Base-by-base conservation (phyloP, 192 early-diverging fungal species). In the Backusella psychrophila region DNA sequence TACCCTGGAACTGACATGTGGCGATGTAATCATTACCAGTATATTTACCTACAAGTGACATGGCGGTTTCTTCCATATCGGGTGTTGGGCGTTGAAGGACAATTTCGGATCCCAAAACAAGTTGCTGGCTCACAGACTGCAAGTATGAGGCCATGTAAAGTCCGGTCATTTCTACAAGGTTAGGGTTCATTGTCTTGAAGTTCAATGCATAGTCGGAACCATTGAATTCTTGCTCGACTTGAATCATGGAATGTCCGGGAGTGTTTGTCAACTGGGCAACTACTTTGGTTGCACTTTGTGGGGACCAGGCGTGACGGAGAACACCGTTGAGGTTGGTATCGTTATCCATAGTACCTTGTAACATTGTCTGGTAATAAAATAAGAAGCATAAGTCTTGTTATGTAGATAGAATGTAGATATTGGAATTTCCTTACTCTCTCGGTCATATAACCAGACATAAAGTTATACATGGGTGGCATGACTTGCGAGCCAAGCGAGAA, bases 171-270 rank as follows among this genome's bases (percentile, higher is more conserved):
- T 98, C 96, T 12, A 94, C 77, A 6, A 92, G 93, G 74, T 96
- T 96, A 34, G 97, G 94, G 90, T 99, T 98, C 84, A 98, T 91
- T 46, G 93, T 94, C 88, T 98, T 99, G 84, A 95, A 69, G 82
- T 94, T 97, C 78, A 93, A 70, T 68, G 96, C 90, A 83, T 89
- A 98, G 84, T 98, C 97, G n/a, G 88, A 78, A 38, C 96, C 97
- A 65, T 90, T 89, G 85, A 96, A 93, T 78, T 99, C 98, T 81
- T 94, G 92, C 81, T 99, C 98, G 31, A 94, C 74, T 82, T 96
- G 92, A 34, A 98, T 75, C 94, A 96, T 96, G 69, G 93, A 95
- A 77, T 98, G 94, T 68, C 92, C 92, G 44, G 93, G 91, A 26
- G 78, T 86, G 73, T 84, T 85, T 67, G 90, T 90, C 65, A 97